Evolutionary conservation across 139 green algal genomes (phyloP), one percentile per base, ranked within the genome.

Genomic region (Nannochloris sp.): DNA sequence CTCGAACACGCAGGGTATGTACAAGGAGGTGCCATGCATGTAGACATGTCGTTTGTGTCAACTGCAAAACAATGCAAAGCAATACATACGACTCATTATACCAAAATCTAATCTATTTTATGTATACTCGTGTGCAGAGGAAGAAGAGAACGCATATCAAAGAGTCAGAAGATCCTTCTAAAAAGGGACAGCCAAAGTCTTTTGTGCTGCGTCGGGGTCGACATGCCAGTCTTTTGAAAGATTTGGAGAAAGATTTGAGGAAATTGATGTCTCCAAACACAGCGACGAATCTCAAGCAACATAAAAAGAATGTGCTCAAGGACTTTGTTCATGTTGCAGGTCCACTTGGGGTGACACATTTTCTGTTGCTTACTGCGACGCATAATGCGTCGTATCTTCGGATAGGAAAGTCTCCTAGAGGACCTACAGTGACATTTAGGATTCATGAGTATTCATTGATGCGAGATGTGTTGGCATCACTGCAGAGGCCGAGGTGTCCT

Each of bases 261-360:
- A 75, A 86, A n/a, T 78, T 97, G 60, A 93, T 98, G 85, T 60
- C 85, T 64, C 93, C 93, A 49, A 84, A 96, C 83, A 98, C 93
- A 1, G 93, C 93, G 2, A 25, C 70, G 0, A 79, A 85, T 40
- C 82, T 98, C 4, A 87, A 83, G 76, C 89, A 89, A 63, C 87
- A 77, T 34, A 86, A 80, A 61, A 31, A 55, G 2, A 97, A 97
- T 73, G 79, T 69, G 23, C 69, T 98, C 44, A 95, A 92, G 61
- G 94, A 99, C 73, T 99, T 98, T 79, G 75, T 99, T 31, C 61
- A 92, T 5, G 88, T 99, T 57, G 82, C 88, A 5, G 93, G 92
- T 0, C 92, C 92, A 0, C 72, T 99, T 64, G 93, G 94, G 0
- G 87, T 99, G 15, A 92, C 81, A 9, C 94, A 99, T 76, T 90